These are phyloP conservation scores for Forsythia suspensa DNA, from an alignment of 257 asterid species.

Conservation along the genomic window DNA sequence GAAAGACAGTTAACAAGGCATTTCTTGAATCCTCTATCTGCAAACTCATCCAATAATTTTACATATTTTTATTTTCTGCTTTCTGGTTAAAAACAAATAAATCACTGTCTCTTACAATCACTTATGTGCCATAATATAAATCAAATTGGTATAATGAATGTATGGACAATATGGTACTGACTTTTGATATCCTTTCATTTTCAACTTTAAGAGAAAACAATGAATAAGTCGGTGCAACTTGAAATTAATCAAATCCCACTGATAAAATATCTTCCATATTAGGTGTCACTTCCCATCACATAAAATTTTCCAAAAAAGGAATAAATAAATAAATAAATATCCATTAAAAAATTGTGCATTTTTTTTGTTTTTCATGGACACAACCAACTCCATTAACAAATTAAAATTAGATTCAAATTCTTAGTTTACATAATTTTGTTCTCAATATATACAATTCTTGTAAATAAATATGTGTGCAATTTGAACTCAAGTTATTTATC, in stretches of 20 bases:
- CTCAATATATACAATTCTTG: too few species aligned
- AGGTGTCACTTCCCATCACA: slow-evolving; percentile 2
- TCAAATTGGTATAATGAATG: not conserved
- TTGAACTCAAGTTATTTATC: too few species aligned
- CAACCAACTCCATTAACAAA: not conserved
- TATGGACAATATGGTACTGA: slow-evolving; percentile 15
- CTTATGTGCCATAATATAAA: too few species aligned
- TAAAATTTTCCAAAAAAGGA: not conserved
- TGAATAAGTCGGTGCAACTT: not conserved
- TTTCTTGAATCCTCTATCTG: too few species aligned
- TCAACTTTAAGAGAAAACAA: slow-evolving; percentile 18
- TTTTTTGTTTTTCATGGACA: not conserved
- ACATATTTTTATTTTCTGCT: too few species aligned
- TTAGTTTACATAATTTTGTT: too few species aligned
- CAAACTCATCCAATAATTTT: too few species aligned
- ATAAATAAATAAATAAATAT: not conserved
- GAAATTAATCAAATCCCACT: slow-evolving; percentile 19
- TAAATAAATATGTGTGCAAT: too few species aligned
- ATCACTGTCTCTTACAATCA: too few species aligned
- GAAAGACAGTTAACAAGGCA: too few species aligned
- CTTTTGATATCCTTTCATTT: slow-evolving; percentile 30
- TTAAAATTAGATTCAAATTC: too few species aligned
- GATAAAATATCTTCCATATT: not conserved
- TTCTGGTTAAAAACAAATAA: too few species aligned
- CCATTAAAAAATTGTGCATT: not conserved